phyloP scores from a whole-genome alignment of 2,329 filamentous ascomycete genomes.

The Cladosporium velox region DNA sequence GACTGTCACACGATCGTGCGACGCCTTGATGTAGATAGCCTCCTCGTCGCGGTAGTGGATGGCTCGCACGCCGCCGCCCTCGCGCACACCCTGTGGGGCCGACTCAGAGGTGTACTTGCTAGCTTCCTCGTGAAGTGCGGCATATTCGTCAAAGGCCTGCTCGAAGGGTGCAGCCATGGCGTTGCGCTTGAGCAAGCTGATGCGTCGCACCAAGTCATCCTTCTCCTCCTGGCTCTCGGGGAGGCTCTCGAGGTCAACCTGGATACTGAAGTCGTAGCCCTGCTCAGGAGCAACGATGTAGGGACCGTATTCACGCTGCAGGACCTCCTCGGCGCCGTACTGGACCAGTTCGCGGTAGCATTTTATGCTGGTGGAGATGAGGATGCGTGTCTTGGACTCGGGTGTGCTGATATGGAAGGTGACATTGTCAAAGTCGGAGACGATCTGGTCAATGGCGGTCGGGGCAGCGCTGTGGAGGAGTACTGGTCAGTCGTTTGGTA shows the following conservation, averaged over 20 bases:
- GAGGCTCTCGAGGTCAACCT: constrained; percentile 84
- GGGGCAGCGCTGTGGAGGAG: constrained; percentile 68
- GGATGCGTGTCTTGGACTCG: constrained; percentile 88
- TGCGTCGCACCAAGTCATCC: constrained; percentile 81
- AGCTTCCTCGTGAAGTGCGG: constrained; percentile 80
- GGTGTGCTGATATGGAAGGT: constrained; percentile 98
- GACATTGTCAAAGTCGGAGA: constrained; percentile 98
- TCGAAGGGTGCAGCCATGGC: constrained; percentile 99
- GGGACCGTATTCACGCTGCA: constrained; percentile 90
- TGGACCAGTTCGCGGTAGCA: constrained; percentile 90
- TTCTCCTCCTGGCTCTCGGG: constrained; percentile 81
- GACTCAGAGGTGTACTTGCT: constrained; percentile 92
- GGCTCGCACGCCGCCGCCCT: constrained; percentile 90
- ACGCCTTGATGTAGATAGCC: constrained; percentile 97
- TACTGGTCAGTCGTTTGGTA: constrained; percentile 12
- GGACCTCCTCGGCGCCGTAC: constrained; percentile 88
- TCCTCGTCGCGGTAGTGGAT: constrained; percentile 99
- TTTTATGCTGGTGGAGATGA: constrained; percentile 91
- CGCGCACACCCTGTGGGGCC: constrained; percentile 83
- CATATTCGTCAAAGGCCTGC: constrained; percentile 91
- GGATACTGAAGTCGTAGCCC: constrained; percentile 94
- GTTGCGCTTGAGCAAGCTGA: constrained; percentile 94
- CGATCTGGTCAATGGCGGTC: constrained; percentile 91
- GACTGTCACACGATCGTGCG: constrained; percentile 94
- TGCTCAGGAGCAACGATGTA: constrained; percentile 86